Base-by-base conservation (phyloP, 805 yeast genomes). In the Millerozyma miso region DNA sequence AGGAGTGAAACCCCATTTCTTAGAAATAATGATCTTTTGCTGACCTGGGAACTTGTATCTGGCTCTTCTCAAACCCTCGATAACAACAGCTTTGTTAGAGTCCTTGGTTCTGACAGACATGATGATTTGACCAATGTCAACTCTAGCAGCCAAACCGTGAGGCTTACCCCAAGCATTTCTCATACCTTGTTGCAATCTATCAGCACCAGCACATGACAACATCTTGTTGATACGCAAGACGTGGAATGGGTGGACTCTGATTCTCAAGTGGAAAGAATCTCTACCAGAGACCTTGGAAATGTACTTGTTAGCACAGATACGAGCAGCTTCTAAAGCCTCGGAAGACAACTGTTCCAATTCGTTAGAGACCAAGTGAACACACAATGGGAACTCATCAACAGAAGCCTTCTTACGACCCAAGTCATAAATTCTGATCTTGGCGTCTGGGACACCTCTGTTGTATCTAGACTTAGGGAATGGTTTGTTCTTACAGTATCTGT, bases 151-250 rank as follows among this genome's bases (percentile, higher is more conserved):
- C 69, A 89, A 81, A 83, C 99, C 99, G 67, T 90, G 97, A 68
- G 99, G 99, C 83, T 93, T 93, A 89, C 99, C 99, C 98, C 98
- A 93, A 73, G 99, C 99, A 83, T 95, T 95, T 88, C 99, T 91
- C 99, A 93, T 93, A 90, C 99, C 99, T 81, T 93, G 98, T 82
- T 93, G 99, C 79, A 93, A 85, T 87, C 99, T 89, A 91, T 93
- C 99, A 74, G 99, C 99, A 88, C 99, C 99, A 81, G 99, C 99
- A 83, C 99, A 93, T 71, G 99, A 93, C 96, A 93, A 89, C 99
- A 93, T 93, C 88, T 93, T 93, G 93, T 93, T 93, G 83, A 93
- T 93, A 80, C 99, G 86, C 76, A 93, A 84, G 62, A 93, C 99
- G 84, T 93, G 99, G 98, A 87, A 93, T 65, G 99, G 99, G 79